These are phyloP conservation scores for Didymella pomorum DNA, from an alignment of 2,329 filamentous ascomycete genomes.

Conservation along the genomic window DNA sequence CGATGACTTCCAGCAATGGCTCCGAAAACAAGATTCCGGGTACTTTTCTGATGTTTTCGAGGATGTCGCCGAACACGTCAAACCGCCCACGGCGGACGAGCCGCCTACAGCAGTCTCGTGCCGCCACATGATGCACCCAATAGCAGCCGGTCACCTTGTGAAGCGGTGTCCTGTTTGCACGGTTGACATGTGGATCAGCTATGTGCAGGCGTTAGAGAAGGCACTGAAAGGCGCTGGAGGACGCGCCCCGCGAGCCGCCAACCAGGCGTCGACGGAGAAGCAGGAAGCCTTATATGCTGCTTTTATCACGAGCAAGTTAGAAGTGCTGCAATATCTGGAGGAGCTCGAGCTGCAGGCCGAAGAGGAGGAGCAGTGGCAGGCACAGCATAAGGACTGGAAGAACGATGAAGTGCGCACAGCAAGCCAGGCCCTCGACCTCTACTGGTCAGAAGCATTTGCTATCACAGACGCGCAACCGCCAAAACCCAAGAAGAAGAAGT, in stretches of 20 bases:
- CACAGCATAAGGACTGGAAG: constrained; percentile 19
- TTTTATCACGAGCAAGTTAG: constrained; percentile 37
- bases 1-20: constrained; percentile 43
- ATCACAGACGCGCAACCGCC: constrained; percentile 3
- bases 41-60: constrained; percentile 44
- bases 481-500: constrained; percentile 18
- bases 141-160: constrained; percentile 19
- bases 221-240: constrained; percentile 34
- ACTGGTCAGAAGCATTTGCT: constrained; percentile 33
- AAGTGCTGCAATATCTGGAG: constrained; percentile 29
- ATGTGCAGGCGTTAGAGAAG: constrained; percentile 35
- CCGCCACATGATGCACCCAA: constrained; percentile 35
- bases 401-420: constrained; percentile 34
- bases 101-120: constrained; percentile 31
- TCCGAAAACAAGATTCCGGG: constrained; percentile 40
- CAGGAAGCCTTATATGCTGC: constrained; percentile 36
- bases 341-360: constrained; percentile 33
- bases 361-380: constrained; percentile 31
- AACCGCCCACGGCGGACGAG: constrained; percentile 12
- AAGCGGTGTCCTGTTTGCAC: constrained; percentile 41
- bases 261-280: constrained; percentile 29
- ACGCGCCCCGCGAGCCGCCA: constrained; percentile 29
- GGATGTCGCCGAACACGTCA: constrained; percentile 33
- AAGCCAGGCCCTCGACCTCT: constrained; percentile 34
- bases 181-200: constrained; percentile 37